These are phyloP conservation scores for Mortierella sp. DNA, from an alignment of 371 early-diverging fungal species.

Conservation along the genomic window DNA sequence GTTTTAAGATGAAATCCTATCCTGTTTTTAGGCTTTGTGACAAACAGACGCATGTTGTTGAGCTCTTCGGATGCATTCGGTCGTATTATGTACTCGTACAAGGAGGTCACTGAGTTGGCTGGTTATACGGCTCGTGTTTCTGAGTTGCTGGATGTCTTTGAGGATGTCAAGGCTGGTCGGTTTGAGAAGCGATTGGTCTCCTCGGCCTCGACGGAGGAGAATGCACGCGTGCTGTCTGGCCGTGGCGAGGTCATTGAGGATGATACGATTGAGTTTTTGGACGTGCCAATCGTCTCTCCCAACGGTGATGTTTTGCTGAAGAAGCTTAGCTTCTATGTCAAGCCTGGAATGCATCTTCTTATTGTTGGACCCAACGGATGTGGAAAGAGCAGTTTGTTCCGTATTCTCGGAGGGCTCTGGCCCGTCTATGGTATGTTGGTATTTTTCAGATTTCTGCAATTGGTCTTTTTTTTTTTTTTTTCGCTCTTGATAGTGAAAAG, in stretches of 20 bases:
- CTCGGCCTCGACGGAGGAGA: slow-evolving; percentile 64
- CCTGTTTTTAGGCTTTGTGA: slow-evolving; percentile 76
- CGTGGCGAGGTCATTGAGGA: slow-evolving; percentile 77
- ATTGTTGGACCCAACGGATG: slow-evolving; percentile 98
- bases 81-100: slow-evolving; percentile 91
- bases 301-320: slow-evolving; percentile 96
- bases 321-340: slow-evolving; percentile 86
- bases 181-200: slow-evolving; percentile 75
- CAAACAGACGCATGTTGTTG: slow-evolving; percentile 86
- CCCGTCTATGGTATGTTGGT: slow-evolving; percentile 76
- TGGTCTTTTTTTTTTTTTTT: background rate
- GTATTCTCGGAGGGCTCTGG: slow-evolving; percentile 96
- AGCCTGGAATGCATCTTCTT: slow-evolving; percentile 89
- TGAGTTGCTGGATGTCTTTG: slow-evolving; percentile 82
- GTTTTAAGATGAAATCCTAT: background rate
- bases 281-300: slow-evolving; percentile 95
- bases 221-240: slow-evolving; percentile 67
- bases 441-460: background rate
- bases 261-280: slow-evolving; percentile 85
- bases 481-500: no score
- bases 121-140: slow-evolving; percentile 91
- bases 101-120: slow-evolving; percentile 88
- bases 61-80: slow-evolving; percentile 91
- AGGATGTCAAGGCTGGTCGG: slow-evolving; percentile 80
- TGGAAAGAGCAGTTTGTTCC: slow-evolving; percentile 93